phyloP scores from a whole-genome alignment of 768 basidiomycete genomes.

The Lactarius trivialis region DNA sequence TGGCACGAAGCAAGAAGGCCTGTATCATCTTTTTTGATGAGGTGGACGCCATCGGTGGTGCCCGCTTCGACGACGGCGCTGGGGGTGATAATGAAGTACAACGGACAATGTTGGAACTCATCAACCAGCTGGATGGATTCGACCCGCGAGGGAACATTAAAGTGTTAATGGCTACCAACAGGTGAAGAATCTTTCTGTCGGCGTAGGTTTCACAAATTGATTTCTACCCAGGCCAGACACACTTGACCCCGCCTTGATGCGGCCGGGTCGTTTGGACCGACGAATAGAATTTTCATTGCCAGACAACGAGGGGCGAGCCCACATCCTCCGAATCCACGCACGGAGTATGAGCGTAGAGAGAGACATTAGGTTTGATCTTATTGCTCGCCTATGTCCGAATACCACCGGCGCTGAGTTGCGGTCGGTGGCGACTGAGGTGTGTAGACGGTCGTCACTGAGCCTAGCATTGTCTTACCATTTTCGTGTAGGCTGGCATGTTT shows the following conservation, averaged over 20 bases:
- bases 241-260: slow-evolving; percentile 90
- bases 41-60: slow-evolving; percentile 97
- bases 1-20: slow-evolving; percentile 97
- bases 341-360: slow-evolving; percentile 97
- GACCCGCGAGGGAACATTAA: slow-evolving; percentile 99
- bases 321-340: slow-evolving; percentile 95
- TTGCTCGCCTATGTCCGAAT: slow-evolving; percentile 94
- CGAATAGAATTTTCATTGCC: slow-evolving; percentile 96
- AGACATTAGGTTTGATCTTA: slow-evolving; percentile 95
- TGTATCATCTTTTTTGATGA: slow-evolving; percentile 99
- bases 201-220: slow-evolving; percentile 6
- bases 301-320: slow-evolving; percentile 92
- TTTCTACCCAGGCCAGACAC: slow-evolving; percentile 78
- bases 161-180: slow-evolving; percentile 98
- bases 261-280: slow-evolving; percentile 93
- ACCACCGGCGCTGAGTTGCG: slow-evolving; percentile 98
- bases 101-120: slow-evolving; percentile 97
- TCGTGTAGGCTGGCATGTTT: slow-evolving; percentile 91
- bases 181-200: slow-evolving; percentile 41
- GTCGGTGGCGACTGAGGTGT: slow-evolving; percentile 91
- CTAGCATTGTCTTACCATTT: slow-evolving; percentile 5
- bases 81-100: slow-evolving; percentile 99
- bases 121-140: slow-evolving; percentile 98
- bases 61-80: slow-evolving; percentile 96
- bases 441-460: slow-evolving; percentile 17